Evolutionary conservation across 805 yeast species (phyloP).

Genomic region (Ogataea haglerorum): DNA sequence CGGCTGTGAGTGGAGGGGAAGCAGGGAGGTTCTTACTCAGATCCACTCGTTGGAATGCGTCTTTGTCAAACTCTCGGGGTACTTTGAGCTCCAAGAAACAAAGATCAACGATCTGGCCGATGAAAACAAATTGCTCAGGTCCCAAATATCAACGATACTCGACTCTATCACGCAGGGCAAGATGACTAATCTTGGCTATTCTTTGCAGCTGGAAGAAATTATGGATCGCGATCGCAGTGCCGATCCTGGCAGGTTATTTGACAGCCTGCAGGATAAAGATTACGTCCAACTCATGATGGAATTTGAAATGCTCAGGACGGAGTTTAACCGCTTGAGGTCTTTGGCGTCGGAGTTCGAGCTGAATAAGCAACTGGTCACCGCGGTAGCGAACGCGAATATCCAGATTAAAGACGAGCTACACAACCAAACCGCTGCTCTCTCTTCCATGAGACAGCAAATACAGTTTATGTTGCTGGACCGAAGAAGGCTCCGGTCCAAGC

Average conservation of each 20-base stretch:
- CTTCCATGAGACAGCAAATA: conserved; percentile 47
- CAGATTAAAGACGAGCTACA: conserved; percentile 46
- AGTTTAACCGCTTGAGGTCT: conserved; percentile 34
- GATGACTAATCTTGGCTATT: conserved; percentile 47
- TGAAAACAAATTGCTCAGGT: conserved; percentile 40
- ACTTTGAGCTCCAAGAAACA: conserved; percentile 27
- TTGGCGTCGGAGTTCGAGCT: conserved; percentile 24
- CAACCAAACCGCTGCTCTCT: conserved; percentile 41
- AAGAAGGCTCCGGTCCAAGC: conserved; percentile 27
- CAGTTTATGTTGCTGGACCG: conserved; percentile 46
- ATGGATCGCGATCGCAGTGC: conserved; percentile 18
- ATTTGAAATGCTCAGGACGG: conserved; percentile 41
- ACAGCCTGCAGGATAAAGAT: conserved; percentile 24
- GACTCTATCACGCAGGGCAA: conserved; percentile 48
- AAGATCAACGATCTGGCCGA: conserved; percentile 29
- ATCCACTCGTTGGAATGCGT: conserved; percentile 31
- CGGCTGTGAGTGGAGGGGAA: conserved; percentile 50
- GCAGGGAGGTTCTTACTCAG: conserved; percentile 27
- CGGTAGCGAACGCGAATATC: conserved; percentile 24
- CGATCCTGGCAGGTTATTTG: conserved; percentile 12
- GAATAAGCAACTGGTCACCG: conserved; percentile 23
- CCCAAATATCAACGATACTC: conserved; percentile 43
- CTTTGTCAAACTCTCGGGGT: conserved; percentile 26
- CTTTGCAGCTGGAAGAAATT: conserved; percentile 46
- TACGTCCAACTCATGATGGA: conserved; percentile 37